Percentiles rank a stretch among this genome's conserved stretches.
Conservation (phyloP, 1,284 basidiomycete genomes). For the Apiotrichum veenhuisii region DNA sequence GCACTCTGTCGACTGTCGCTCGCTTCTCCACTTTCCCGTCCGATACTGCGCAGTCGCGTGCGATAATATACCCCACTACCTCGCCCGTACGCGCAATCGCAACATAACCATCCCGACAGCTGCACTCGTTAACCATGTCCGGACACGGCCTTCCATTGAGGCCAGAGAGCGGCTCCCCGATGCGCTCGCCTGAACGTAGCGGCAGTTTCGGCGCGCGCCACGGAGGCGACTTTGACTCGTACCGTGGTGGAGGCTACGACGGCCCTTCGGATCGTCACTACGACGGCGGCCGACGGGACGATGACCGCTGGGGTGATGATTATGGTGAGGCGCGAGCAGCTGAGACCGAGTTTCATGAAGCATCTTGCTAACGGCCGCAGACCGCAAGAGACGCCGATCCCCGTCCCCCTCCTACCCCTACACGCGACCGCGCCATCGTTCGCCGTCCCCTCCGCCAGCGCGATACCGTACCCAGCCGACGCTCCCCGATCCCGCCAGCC, state of each 20-base stretch:
- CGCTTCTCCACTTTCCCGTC: no score
- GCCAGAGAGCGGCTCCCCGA: slow-evolving; percentile 4
- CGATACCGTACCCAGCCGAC: neutral
- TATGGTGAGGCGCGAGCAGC: slow-evolving; percentile 23
- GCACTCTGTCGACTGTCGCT: no score
- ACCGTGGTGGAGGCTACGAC: neutral
- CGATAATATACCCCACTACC: no score
- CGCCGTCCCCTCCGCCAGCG: slow-evolving; percentile 34
- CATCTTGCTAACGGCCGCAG: slow-evolving; percentile 12
- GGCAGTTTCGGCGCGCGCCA: slow-evolving; percentile 3
- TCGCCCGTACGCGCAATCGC: no score
- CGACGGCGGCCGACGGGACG: slow-evolving; percentile 10
- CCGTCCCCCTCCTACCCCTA: slow-evolving; percentile 69
- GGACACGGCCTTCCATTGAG: slow-evolving; percentile 5
- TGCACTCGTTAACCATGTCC: neutral
- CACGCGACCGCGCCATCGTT: slow-evolving; percentile 30
- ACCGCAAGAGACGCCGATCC: slow-evolving; percentile 75
- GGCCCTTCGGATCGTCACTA: slow-evolving; percentile 9
- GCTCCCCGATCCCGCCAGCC: slow-evolving; percentile 65
- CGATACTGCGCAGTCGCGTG: no score
- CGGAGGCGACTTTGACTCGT: slow-evolving; percentile 1
- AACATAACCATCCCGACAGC: no score
- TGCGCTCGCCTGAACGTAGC: slow-evolving; percentile 10
- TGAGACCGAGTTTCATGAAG: no score
- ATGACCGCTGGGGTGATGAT: slow-evolving; percentile 36